Base-by-base conservation (phyloP, 169 alveolate species). In the Babesia divergens region DNA sequence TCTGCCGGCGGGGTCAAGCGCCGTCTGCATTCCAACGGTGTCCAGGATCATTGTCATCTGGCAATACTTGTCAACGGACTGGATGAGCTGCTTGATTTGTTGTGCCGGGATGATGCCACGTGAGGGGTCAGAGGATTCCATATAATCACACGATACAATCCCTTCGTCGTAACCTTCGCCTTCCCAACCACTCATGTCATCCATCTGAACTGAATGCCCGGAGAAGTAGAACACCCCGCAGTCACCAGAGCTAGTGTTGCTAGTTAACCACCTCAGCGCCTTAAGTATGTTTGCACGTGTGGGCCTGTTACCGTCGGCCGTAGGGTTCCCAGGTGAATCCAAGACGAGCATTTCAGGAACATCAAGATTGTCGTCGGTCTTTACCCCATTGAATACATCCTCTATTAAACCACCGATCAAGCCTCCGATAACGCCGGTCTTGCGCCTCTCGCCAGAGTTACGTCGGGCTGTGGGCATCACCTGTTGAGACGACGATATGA, bases 131-230 rank as follows among this genome's bases (percentile, higher is more conserved):
- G 87, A 91, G 51, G 47, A 56, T n/a, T 54, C 54, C 56, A 77
- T 68, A 42, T 86, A 93, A 43, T 93, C 97, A 13, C 89, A 84
- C 38, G 96, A 95, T n/a, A 93, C 87, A 42, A 92, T 65, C 24
- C 96, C 97, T 82, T 93, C 97, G 65, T 93, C 97, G 62, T 86
- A 93, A 31, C 97, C 97, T 65, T 93, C 97, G 9, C 96, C 97
- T 49, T 93, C 97, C 90, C 93, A 93, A 31, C 96, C 95, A 49
- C 94, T 82, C 91, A 93, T 77, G 50, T 92, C 93, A 60, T 93
- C 97, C 16, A 89, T 91, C 70, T 92, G 97, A 8, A 93, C 91
- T 59, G 95, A 84, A 81, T 93, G 95, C 22, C 97, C 97, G 49
- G 97, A 90, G 77, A 86, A 93, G 79, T 90, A 93, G 62, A 93